Evolutionary conservation across 2,329 filamentous ascomycete species (phyloP).

Genomic region (Helotiales sp.): DNA sequence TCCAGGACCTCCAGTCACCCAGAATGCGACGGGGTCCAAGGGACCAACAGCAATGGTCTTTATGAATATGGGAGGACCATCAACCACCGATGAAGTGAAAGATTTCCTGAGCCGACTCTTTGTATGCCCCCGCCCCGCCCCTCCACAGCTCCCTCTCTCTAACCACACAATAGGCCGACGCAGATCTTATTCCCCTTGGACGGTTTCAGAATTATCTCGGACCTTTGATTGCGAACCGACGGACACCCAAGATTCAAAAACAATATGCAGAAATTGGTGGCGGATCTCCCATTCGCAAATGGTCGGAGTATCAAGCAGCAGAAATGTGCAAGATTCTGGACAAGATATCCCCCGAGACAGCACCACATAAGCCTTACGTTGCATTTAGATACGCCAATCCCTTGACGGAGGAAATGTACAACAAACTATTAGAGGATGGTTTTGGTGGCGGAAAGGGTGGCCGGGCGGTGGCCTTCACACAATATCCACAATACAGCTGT

Average conservation of each 20-base stretch:
- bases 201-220: constrained; percentile 88
- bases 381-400: constrained; percentile 95
- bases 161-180: constrained; percentile 67
- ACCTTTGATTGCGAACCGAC: constrained; percentile 78
- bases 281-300: constrained; percentile 96
- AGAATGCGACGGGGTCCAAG: constrained; percentile 67
- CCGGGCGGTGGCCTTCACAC: constrained; percentile 92
- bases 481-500: constrained; percentile 98
- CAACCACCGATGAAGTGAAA: constrained; percentile 83
- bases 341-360: constrained; percentile 85
- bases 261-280: constrained; percentile 95
- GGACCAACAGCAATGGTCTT: constrained; percentile 98
- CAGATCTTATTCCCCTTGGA: constrained; percentile 92
- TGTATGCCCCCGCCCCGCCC: constrained; percentile 52
- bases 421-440: constrained; percentile 77
- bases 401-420: constrained; percentile 92
- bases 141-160: constrained; percentile 7
- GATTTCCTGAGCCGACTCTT: constrained; percentile 90
- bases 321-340: constrained; percentile 99
- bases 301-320: constrained; percentile 90
- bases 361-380: constrained; percentile 95
- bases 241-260: constrained; percentile 94
- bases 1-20: constrained; percentile 73
- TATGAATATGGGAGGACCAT: constrained; percentile 97
- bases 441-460: constrained; percentile 90